Conservation (phyloP, 257 asterid genomes). For the Echites panduratus region DNA sequence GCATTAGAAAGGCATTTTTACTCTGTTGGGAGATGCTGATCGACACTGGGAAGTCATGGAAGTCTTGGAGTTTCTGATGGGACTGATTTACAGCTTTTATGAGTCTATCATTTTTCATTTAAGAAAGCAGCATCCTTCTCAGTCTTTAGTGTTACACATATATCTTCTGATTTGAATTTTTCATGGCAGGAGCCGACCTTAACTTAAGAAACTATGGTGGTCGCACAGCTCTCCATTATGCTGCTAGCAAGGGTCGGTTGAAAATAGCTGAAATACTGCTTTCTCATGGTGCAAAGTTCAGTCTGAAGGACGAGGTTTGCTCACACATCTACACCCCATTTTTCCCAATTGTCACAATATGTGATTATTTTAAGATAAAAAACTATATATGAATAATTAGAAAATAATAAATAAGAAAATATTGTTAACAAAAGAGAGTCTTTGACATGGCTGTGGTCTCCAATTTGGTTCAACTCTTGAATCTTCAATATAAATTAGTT, state of each 20-base stretch:
- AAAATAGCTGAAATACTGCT: conserved; percentile 73
- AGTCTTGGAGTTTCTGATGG: background rate
- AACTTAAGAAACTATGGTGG: conserved; percentile 74
- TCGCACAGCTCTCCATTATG: conserved; percentile 92
- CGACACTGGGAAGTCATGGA: background rate
- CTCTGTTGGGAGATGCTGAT: background rate
- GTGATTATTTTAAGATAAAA: too few species aligned
- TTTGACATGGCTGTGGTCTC: background rate
- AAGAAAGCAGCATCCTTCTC: conserved; percentile 7
- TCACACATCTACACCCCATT: background rate
- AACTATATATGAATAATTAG: background rate
- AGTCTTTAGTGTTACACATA: conserved; percentile 8
- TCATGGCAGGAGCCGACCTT: conserved; percentile 73
- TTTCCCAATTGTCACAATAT: too few species aligned
- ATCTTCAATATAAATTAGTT: background rate
- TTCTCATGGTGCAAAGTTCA: conserved; percentile 75
- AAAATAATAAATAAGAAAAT: background rate
- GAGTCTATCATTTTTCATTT: background rate
- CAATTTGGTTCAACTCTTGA: background rate
- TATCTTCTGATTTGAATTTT: conserved; percentile 8
- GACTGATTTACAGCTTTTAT: background rate
- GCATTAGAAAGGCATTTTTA: background rate
- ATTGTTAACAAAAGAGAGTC: background rate
- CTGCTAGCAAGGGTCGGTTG: conserved; percentile 88
- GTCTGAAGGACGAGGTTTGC: conserved; percentile 80